Conservation (phyloP, 306 rosid species). For the Macrotyloma uniflorum region DNA sequence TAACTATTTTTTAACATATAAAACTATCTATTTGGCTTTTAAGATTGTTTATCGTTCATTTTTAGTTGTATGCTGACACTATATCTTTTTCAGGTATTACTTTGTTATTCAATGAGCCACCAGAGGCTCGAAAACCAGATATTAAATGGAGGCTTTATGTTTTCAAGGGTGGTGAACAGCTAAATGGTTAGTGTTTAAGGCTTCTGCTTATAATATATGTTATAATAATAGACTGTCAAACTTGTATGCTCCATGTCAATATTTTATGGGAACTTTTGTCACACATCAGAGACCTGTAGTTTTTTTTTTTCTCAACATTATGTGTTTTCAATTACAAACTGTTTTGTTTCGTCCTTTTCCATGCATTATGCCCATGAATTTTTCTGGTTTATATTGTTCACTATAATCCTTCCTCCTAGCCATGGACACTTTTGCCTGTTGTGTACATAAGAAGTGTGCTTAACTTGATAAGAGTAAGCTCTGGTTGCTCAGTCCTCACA, state of each 20-base stretch:
- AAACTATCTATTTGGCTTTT: conserved; percentile 13
- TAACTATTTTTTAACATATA: neutral
- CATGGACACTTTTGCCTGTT: neutral
- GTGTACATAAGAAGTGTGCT: neutral
- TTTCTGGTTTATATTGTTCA: conserved; percentile 5
- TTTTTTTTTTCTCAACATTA: neutral
- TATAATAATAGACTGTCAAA: neutral
- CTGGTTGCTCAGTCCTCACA: conserved; percentile 5
- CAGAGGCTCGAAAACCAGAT: conserved; percentile 83
- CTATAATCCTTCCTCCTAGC: neutral
- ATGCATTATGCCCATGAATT: neutral
- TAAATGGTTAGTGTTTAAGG: conserved; percentile 64
- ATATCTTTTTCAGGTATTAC: conserved; percentile 68
- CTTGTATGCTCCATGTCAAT: neutral
- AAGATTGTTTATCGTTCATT: conserved; percentile 16
- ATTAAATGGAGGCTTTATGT: conserved; percentile 97
- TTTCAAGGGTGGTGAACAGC: conserved; percentile 93
- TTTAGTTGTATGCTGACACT: conserved; percentile 24
- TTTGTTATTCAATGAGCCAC: conserved; percentile 76
- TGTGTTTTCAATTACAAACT: neutral
- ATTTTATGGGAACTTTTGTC: neutral
- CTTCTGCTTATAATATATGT: neutral
- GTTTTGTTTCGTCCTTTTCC: neutral
- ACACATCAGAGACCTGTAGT: neutral
- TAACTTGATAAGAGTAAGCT: conserved; percentile 16